Evolutionary conservation across 2,329 filamentous ascomycete species (phyloP).

Genomic region (Cephalotrichum gorgonifer): DNA sequence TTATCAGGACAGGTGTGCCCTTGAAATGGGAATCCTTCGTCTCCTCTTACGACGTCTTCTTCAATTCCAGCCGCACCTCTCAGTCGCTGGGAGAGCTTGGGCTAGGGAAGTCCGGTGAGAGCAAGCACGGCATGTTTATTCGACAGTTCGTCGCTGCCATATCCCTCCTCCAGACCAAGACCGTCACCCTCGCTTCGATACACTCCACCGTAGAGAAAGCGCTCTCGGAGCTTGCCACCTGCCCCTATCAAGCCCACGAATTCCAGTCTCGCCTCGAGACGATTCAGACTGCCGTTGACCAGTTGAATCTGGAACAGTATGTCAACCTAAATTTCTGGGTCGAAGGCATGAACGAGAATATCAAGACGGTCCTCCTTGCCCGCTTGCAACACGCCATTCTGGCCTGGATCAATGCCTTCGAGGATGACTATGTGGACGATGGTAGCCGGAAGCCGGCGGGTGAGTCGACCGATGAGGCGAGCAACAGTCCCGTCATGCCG

Average conservation of each 20-base stretch:
- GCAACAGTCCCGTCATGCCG: slow-evolving; percentile 55
- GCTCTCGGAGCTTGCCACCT: slow-evolving; percentile 71
- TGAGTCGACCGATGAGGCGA: slow-evolving; percentile 30
- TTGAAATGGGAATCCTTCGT: slow-evolving; percentile 97
- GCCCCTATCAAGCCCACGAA: slow-evolving; percentile 67
- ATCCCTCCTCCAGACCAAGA: slow-evolving; percentile 81
- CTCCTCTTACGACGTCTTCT: slow-evolving; percentile 83
- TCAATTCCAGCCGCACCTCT: slow-evolving; percentile 36
- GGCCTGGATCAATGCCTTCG: slow-evolving; percentile 80
- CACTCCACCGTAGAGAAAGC: slow-evolving; percentile 75
- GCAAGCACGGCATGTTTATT: slow-evolving; percentile 93
- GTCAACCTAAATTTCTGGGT: slow-evolving; percentile 92
- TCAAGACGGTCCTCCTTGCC: slow-evolving; percentile 69
- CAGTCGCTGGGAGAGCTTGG: slow-evolving; percentile 34
- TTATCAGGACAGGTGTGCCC: slow-evolving; percentile 79
- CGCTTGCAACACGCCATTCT: slow-evolving; percentile 77
- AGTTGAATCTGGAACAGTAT: slow-evolving; percentile 92
- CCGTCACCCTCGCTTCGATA: slow-evolving; percentile 65
- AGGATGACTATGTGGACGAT: slow-evolving; percentile 46
- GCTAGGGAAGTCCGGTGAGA: slow-evolving; percentile 54
- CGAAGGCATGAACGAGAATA: slow-evolving; percentile 70
- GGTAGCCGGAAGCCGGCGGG: slow-evolving; percentile 40
- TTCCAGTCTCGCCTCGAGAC: slow-evolving; percentile 74
- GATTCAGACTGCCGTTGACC: slow-evolving; percentile 88
- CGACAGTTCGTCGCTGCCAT: slow-evolving; percentile 84